A percentile compares a stretch with the other conserved stretches of the same genome.
Conservation (phyloP, 352 stramenopile genomes). For the Globisporangium middletonii region DNA sequence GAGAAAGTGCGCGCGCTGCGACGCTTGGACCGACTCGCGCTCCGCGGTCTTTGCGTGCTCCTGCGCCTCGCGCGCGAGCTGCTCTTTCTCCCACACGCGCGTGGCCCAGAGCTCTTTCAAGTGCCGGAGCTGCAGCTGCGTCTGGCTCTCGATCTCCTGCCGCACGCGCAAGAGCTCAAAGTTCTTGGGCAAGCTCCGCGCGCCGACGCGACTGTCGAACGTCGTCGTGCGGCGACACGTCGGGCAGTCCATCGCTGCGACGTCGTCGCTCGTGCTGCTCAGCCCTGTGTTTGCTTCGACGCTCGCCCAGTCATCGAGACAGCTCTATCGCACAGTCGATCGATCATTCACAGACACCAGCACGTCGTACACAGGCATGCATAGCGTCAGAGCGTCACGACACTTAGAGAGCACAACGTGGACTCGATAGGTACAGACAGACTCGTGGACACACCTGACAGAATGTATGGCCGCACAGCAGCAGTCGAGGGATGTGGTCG, state of each 20-base stretch:
- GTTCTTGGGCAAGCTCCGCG: conserved; percentile 74
- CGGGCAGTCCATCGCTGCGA: conserved; percentile 55
- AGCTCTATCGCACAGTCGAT: conserved; percentile 25
- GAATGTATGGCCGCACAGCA: conserved; percentile 77
- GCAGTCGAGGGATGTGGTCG: conserved; percentile 61
- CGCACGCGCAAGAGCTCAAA: conserved; percentile 80
- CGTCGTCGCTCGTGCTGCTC: conserved; percentile 12
- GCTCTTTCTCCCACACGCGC: conserved; percentile 71
- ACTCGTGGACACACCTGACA: conserved; percentile 45
- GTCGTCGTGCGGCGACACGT: conserved; percentile 59
- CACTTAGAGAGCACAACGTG: not conserved
- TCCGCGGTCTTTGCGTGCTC: conserved; percentile 64
- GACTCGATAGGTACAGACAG: not conserved
- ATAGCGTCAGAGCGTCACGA: not conserved
- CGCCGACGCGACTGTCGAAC: conserved; percentile 34
- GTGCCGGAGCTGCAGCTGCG: conserved; percentile 39
- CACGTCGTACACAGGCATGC: not conserved
- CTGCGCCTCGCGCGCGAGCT: conserved; percentile 59
- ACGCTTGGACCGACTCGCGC: conserved; percentile 67
- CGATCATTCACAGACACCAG: not conserved
- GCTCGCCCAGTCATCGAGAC: conserved; percentile 57
- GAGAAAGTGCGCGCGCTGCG: conserved; percentile 56
- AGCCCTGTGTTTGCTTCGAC: conserved; percentile 21
- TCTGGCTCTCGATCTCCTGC: conserved; percentile 75
- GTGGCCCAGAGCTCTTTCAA: conserved; percentile 50